Conservation (phyloP, 768 basidiomycete genomes). For the Leucogyrophana mollusca region DNA sequence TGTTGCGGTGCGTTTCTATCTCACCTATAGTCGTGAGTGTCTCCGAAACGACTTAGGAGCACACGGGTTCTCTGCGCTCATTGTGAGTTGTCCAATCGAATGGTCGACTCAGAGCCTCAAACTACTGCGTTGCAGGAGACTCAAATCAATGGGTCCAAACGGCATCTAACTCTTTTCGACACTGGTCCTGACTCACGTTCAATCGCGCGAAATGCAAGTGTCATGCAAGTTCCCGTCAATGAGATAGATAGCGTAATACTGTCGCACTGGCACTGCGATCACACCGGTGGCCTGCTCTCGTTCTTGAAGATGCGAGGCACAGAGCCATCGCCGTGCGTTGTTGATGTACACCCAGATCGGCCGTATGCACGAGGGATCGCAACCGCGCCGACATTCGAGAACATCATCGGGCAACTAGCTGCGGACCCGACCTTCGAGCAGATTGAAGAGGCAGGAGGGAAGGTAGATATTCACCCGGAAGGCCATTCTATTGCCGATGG, state of each 20-base stretch:
- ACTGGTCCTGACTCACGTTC: slow-evolving; percentile 78
- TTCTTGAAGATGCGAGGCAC: slow-evolving; percentile 50
- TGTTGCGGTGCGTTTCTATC: slow-evolving; percentile 55
- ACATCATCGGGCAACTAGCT: slow-evolving; percentile 58
- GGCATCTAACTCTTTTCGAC: slow-evolving; percentile 72
- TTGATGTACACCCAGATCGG: slow-evolving; percentile 78
- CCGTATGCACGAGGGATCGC: slow-evolving; percentile 76
- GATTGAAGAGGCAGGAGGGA: slow-evolving; percentile 55
- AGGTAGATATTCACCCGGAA: slow-evolving; percentile 51
- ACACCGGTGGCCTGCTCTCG: slow-evolving; percentile 71
- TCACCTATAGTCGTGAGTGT: not conserved
- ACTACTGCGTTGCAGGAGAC: too few relatives aligned
- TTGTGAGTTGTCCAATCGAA: too few relatives aligned
- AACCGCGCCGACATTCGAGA: slow-evolving; percentile 56
- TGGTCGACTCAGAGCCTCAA: not conserved
- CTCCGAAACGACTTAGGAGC: slow-evolving; percentile 48
- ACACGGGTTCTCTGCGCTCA: slow-evolving; percentile 80
- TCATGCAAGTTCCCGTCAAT: slow-evolving; percentile 54
- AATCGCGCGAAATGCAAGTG: slow-evolving; percentile 68
- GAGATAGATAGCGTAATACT: slow-evolving; percentile 61
- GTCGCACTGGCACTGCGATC: slow-evolving; percentile 82
- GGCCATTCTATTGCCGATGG: slow-evolving; percentile 66
- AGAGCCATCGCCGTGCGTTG: slow-evolving; percentile 35
- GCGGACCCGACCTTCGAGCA: slow-evolving; percentile 71
- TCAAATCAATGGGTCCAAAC: slow-evolving; percentile 39